Percentiles rank a stretch among this genome's conserved stretches.
phyloP scores from a whole-genome alignment of 768 basidiomycete genomes.

The Pleurotus tuber-regium region DNA sequence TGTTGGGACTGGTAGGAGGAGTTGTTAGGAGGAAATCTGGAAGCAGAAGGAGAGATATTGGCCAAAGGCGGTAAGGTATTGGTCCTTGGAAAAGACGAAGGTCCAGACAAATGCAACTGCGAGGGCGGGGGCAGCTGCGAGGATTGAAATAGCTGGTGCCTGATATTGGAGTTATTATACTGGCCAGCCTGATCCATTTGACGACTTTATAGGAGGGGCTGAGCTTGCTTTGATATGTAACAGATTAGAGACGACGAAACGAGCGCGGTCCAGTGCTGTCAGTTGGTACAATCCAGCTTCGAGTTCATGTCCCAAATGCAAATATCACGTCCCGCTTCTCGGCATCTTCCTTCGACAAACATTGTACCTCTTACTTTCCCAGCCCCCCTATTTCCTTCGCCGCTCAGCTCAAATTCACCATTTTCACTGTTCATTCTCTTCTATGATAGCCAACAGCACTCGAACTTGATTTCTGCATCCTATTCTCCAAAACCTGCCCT shows the following conservation, averaged over 20 bases:
- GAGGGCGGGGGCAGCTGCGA: slow-evolving; percentile 20
- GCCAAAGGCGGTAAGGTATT: slow-evolving; percentile 19
- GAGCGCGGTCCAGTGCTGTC: slow-evolving; percentile 8
- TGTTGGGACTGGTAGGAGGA: slow-evolving; percentile 30
- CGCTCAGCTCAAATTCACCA: too few relatives aligned
- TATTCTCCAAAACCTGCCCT: too few relatives aligned
- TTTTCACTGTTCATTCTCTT: too few relatives aligned
- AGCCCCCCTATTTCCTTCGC: neutral
- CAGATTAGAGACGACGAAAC: neutral
- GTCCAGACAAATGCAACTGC: slow-evolving; percentile 17
- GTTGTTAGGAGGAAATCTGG: neutral
- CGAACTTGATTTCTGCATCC: too few relatives aligned
- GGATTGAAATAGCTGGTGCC: slow-evolving; percentile 17
- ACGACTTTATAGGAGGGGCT: neutral
- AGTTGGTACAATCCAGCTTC: neutral
- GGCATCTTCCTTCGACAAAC: neutral
- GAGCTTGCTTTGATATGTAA: neutral
- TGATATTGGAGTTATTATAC: slow-evolving; percentile 12
- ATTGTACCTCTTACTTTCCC: neutral
- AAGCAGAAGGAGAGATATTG: slow-evolving; percentile 9
- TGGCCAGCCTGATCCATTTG: slow-evolving; percentile 14
- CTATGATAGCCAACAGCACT: too few relatives aligned
- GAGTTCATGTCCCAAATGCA: neutral
- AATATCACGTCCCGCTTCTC: neutral
- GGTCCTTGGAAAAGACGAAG: slow-evolving; percentile 12